phyloP scores from a whole-genome alignment of 2,329 filamentous ascomycete genomes.

The Trichoderma hamatum region DNA sequence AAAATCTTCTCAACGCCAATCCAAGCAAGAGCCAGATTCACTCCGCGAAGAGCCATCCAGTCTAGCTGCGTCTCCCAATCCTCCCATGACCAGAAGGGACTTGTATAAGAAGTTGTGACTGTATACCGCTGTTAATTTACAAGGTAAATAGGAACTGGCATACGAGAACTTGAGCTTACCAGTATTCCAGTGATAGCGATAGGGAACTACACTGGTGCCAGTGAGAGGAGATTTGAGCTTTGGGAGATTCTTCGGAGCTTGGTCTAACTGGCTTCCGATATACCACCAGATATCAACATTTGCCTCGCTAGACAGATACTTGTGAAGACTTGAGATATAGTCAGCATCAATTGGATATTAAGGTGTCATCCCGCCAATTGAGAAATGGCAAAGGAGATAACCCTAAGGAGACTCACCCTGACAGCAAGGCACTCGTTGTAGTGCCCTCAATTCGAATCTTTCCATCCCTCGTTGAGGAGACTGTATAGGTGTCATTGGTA shows the following conservation, averaged over 20 bases:
- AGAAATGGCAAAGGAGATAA: neutral
- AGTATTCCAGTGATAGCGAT: constrained; percentile 30
- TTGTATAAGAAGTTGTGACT: constrained; percentile 56
- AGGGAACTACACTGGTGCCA: constrained; percentile 28
- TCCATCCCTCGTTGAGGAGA: constrained; percentile 28
- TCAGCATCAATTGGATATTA: no score
- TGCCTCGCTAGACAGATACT: constrained; percentile 29
- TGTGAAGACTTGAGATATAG: constrained; percentile 27
- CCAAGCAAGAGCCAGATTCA: constrained; percentile 56
- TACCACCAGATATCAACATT: constrained; percentile 33
- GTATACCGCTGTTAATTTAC: neutral
- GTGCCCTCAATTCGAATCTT: constrained; percentile 29
- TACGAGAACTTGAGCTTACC: constrained; percentile 31
- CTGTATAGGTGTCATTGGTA: constrained; percentile 28
- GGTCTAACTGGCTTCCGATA: constrained; percentile 29
- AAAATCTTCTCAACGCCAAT: constrained; percentile 55
- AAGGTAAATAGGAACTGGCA: neutral
- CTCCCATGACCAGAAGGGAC: constrained; percentile 54
- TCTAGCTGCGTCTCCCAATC: constrained; percentile 57
- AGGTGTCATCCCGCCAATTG: no score
- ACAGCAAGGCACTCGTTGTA: constrained; percentile 28
- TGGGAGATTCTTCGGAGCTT: constrained; percentile 29
- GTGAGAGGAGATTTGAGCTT: constrained; percentile 19
- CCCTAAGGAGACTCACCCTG: constrained; percentile 24
- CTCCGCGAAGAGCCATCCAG: constrained; percentile 54